Base-by-base conservation (phyloP, 441 rosid genomes). In the Arabidopsis lyrata region DNA sequence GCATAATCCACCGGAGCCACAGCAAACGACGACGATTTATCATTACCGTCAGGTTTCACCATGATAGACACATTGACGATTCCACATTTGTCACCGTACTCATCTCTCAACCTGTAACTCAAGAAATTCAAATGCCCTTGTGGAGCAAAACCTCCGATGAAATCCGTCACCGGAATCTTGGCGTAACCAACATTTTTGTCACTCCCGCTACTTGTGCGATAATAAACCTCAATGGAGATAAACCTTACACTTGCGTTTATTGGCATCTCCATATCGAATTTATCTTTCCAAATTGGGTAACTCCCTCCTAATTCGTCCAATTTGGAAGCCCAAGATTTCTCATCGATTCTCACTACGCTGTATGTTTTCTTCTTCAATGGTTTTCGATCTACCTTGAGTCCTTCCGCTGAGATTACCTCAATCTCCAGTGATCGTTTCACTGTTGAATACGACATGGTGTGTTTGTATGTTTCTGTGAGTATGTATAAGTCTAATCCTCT, bases 31-130 rank as follows among this genome's bases (percentile, higher is more conserved):
- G 22, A 49, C 4, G 35, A 24, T 35, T 75, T 34, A 24, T 70
- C 52, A 57, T 42, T 47, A 41, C 24, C 3, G 74, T 76, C 44
- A 2, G 57, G 59, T 47, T 80, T 83, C 14, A 88, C 84, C 75
- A 81, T 75, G 7, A 86, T 83, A 0, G 97, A 89, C 31, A 93
- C 59, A 45, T 90, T 89, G 0, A 93, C 70, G 13, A 89, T 83
- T 1, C 93, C 95, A 10, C 89, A 86, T 75, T 77, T 84, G 3
- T 74, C 68, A 13, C 86, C 85, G 16, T 31, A 75, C 0, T 59
- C 63, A 71, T 93, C 86, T 63, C 89, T 77, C 49, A 93, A 74
- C 32, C 97, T 77, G 35, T 90, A 90, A 71, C 95, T 89, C 87
- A 93, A 77, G 60, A 89, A 82, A 12, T 83, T 92, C 38, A 84